Conservation (phyloP, 371 early-diverging fungal genomes). For the Syncephalastrum sp. region DNA sequence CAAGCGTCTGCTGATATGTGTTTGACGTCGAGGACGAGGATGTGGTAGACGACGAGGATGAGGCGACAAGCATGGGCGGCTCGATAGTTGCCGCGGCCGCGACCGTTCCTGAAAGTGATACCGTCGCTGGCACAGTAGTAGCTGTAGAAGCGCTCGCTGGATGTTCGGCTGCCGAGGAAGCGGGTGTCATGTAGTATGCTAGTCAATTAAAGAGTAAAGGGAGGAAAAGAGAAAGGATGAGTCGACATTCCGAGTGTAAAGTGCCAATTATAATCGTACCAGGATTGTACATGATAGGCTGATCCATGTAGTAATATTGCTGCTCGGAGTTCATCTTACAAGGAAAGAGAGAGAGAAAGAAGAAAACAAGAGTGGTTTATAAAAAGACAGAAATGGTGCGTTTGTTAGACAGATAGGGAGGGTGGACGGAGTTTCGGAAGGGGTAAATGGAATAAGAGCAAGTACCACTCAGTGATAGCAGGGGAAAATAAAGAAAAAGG, state of each 20-base stretch:
- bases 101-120: not conserved
- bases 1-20: conserved; percentile 37
- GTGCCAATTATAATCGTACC: conserved; percentile 15
- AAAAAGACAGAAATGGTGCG: conserved; percentile 4
- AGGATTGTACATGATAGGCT: conserved; percentile 30
- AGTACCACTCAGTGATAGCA: not conserved
- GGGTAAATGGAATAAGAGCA: not conserved
- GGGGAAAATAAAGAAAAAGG: conserved; percentile 3
- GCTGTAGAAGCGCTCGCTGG: conserved; percentile 1
- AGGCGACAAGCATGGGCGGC: conserved; percentile 36
- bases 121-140: conserved; percentile 4
- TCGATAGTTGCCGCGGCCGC: conserved; percentile 14
- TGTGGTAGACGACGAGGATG: conserved; percentile 25
- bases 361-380: conserved; percentile 2
- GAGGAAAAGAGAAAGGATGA: conserved; percentile 3
- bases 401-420: not conserved
- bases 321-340: conserved; percentile 26
- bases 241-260: not conserved
- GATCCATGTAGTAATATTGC: conserved; percentile 23
- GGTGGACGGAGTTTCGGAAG: not conserved
- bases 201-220: no score
- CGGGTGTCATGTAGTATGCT: no score
- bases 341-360: conserved; percentile 8
- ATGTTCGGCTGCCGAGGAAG: no score
- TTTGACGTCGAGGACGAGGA: conserved; percentile 24